Conservation (phyloP, 2,329 filamentous ascomycete species). For the Chrysosporium keratinophilum region DNA sequence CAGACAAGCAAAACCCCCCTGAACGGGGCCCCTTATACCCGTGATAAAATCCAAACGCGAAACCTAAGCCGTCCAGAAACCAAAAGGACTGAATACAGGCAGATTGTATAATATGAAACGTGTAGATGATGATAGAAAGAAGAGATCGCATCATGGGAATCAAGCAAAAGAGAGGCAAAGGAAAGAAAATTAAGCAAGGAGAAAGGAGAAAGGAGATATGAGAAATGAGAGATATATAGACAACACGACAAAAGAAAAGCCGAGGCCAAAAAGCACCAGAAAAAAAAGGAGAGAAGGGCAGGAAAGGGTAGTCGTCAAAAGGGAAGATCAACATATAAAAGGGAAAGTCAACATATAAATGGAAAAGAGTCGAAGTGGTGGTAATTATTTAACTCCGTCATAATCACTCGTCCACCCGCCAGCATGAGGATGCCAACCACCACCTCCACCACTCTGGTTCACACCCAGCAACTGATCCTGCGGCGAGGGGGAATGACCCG, state of each 20-base stretch:
- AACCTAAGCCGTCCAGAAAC: too few relatives aligned
- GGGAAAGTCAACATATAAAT: conserved; percentile 1
- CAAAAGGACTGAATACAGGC: too few relatives aligned
- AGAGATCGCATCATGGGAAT: too few relatives aligned
- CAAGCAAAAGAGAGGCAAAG: background rate
- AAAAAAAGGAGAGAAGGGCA: background rate
- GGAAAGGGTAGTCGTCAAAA: background rate
- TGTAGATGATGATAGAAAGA: too few relatives aligned
- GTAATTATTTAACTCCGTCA: conserved; percentile 4
- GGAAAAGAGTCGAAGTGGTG: background rate
- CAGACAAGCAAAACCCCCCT: too few relatives aligned
- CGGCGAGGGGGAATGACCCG: conserved; percentile 21
- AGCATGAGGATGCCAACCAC: conserved; percentile 7
- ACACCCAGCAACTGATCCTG: conserved; percentile 21
- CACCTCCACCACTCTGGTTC: conserved; percentile 19
- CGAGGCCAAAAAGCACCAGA: conserved; percentile 16
- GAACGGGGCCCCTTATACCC: too few relatives aligned
- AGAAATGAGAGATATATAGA: too few relatives aligned
- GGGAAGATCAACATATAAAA: background rate
- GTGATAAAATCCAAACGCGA: too few relatives aligned
- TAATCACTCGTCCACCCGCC: conserved; percentile 11
- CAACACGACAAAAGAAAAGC: background rate
- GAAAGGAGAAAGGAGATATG: background rate
- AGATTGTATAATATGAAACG: too few relatives aligned
- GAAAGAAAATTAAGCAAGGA: background rate